Base-by-base conservation (phyloP, 768 basidiomycete species). In the Tylopilus balloui region DNA sequence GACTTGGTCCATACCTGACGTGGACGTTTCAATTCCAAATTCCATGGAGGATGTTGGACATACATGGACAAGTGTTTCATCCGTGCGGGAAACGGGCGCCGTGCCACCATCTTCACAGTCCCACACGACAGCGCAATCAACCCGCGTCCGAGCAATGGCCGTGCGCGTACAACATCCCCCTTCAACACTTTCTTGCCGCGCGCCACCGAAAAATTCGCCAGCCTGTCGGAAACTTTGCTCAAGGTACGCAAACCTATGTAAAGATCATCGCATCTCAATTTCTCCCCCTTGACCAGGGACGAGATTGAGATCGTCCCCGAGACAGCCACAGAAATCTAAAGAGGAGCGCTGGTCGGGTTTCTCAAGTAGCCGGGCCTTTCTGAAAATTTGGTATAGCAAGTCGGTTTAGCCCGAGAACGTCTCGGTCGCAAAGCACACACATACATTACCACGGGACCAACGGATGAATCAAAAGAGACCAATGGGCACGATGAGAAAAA, bases 301-400 rank as follows among this genome's bases (percentile, higher is more conserved):
- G 11, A 29, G 49, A 54, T 54, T 32, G 35, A n/a, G n/a, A n/a
- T n/a, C n/a, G n/a, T n/a, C 43, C 47, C 59, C 55, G 50, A 39
- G 47, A 43, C 29, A 21, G 25, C 29, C n/a, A n/a, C n/a, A 21
- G 28, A 23, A 31, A 23, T 14, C 3, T 17, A 9, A 3, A 21
- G 28, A 21, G n/a, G 7, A 19, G n/a, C 45, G 25, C 36, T 27
- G 1, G 35, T 1, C 47, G 31, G 32, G 14, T 28, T 12, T 12
- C 12, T 48, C 47, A 42, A 42, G 47, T 35, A n/a, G 11, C 47
- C 40, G 47, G 42, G 9, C 9, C 19, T 24, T 25, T 47, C 45
- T 36, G 27, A 21, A n/a, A n/a, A n/a, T n/a, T n/a, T n/a, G n/a
- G n/a, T n/a, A n/a, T n/a, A n/a, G n/a, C n/a, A n/a, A n/a, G n/a